phyloP scores from a whole-genome alignment of 78 protist species.

The Emiliania huxleyi region DNA sequence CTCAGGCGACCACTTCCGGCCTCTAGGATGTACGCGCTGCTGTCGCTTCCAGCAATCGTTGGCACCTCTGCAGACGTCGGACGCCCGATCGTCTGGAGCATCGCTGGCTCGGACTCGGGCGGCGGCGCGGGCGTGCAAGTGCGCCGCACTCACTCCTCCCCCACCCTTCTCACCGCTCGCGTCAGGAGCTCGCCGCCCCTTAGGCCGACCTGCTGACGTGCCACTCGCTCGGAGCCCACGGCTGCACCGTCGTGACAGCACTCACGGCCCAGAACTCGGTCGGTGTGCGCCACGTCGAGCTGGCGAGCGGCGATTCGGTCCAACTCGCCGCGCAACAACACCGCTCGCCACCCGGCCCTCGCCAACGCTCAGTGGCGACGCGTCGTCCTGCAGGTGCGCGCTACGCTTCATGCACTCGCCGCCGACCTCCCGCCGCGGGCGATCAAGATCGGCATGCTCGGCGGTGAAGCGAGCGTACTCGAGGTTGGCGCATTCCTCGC shows the following conservation, averaged over 20 bases:
- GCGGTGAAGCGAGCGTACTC: neutral
- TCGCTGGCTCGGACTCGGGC: slow-evolving; percentile 36
- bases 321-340: no score
- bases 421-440: slow-evolving; percentile 29
- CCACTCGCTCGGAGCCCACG: slow-evolving; percentile 3
- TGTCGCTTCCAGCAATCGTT: no score
- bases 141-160: no score
- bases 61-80: no score
- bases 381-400: neutral
- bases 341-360: no score
- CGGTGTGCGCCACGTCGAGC: slow-evolving; percentile 12
- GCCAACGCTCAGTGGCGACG: no score
- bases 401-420: neutral
- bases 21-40: no score
- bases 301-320: neutral
- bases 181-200: no score
- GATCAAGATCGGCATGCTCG: slow-evolving; percentile 55
- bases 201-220: slow-evolving; percentile 4
- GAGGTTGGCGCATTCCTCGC: neutral
- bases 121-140: slow-evolving; percentile 42
- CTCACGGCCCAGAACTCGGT: slow-evolving; percentile 5
- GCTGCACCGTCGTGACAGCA: slow-evolving; percentile 8
- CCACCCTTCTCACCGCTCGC: no score
- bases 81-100: neutral
- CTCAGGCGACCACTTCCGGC: no score